phyloP scores from a whole-genome alignment of 2,329 filamentous ascomycete genomes.

The Septoria linicola region DNA sequence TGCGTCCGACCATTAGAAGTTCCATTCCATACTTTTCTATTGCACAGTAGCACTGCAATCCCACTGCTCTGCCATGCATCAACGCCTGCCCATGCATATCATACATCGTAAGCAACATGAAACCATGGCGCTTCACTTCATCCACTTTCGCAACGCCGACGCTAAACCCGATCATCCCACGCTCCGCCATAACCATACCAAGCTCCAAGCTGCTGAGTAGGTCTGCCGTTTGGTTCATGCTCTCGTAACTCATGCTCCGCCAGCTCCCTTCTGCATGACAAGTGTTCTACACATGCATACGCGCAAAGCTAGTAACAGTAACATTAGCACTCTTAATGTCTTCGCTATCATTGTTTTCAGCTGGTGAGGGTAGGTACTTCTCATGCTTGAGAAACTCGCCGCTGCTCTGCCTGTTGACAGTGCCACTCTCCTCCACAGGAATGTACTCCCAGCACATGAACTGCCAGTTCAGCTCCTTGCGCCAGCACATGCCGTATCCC shows the following conservation, averaged over 20 bases:
- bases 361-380: slow-evolving; percentile 27
- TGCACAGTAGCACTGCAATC: slow-evolving; percentile 7
- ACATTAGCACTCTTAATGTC: slow-evolving; percentile 33
- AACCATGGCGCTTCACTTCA: slow-evolving; percentile 13
- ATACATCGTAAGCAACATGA: slow-evolving; percentile 21
- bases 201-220: slow-evolving; percentile 17
- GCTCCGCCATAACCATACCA: slow-evolving; percentile 15
- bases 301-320: slow-evolving; percentile 38
- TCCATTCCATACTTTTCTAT: neutral
- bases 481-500: slow-evolving; percentile 64
- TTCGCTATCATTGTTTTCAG: slow-evolving; percentile 19
- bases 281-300: slow-evolving; percentile 40
- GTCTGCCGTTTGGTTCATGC: slow-evolving; percentile 27
- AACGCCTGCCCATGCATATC: slow-evolving; percentile 10
- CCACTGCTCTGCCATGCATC: neutral
- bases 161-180: slow-evolving; percentile 21
- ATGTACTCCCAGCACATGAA: slow-evolving; percentile 72
- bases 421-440: slow-evolving; percentile 25
- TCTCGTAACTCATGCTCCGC: slow-evolving; percentile 35
- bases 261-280: slow-evolving; percentile 33
- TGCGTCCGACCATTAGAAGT: neutral
- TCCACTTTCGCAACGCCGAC: slow-evolving; percentile 18
- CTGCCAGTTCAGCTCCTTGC: slow-evolving; percentile 80
- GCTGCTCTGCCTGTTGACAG: slow-evolving; percentile 24
- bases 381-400: slow-evolving; percentile 26